Base-by-base conservation (phyloP, 2,329 filamentous ascomycete species). In the Arthrobotrys musiformis region DNA sequence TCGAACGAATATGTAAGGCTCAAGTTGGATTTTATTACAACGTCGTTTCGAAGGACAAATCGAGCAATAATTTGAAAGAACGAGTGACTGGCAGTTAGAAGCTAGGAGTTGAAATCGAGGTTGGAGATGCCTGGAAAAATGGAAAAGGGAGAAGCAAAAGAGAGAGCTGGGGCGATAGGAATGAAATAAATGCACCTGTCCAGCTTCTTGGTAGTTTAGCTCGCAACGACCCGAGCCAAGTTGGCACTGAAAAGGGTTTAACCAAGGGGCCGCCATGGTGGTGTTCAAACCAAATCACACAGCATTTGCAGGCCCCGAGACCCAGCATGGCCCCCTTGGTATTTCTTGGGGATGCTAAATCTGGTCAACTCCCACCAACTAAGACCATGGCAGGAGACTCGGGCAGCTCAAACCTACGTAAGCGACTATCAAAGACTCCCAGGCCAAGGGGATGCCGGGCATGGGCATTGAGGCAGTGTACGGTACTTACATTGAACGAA, bases 401-500 rank as follows among this genome's bases (percentile, higher is more conserved):
- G 24, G 60, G 50, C 50, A 56, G 48, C 50, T 22, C 33, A 37
- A n/a, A 58, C 54, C 54, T 64, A 64, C 61, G 61, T 64, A 64
- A 64, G 61, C 61, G 61, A 35, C 58, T 4, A 13, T 17, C 44
- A 64, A 50, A 52, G 37, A 30, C 11, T 13, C 26, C 62, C 46
- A 40, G 61, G 44, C 40, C 37, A 52, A 52, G 46, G 46, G 63
- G 35, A 40, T 35, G 35, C 35, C 63, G 22, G 63, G 33, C 61
- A 30, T 56, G 66, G 58, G 60, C 58, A 46, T 63, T 72, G 68
- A 28, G 68, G 68, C 68, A 40, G 68, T 72, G 68, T 42, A 40
- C 15, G 37, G 11, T 33, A 33, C n/a, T n/a, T n/a, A n/a, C 40
- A 17, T 19, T 42, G 40, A 17, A 19, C 15, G 11, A 26, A 62